Conservation (phyloP, 108 stramenopile genomes). For the Fragilaria crotonensis region DNA sequence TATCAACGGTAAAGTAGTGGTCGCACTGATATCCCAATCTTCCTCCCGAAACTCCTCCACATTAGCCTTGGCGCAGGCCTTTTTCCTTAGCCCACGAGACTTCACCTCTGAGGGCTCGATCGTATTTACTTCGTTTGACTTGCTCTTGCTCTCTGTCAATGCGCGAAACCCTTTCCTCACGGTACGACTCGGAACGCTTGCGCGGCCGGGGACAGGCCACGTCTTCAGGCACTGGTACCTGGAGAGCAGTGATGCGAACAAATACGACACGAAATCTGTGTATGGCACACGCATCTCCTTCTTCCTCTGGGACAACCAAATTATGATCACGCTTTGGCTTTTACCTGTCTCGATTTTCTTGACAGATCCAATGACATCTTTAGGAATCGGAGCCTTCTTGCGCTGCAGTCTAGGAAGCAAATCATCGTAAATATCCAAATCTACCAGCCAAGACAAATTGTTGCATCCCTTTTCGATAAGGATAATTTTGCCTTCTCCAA, state of each 20-base stretch:
- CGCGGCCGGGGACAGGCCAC: too few relatives aligned
- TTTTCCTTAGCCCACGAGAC: too few relatives aligned
- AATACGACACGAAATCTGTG: not conserved
- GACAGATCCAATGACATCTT: not conserved
- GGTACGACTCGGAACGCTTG: too few relatives aligned
- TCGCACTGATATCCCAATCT: not conserved
- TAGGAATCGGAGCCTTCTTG: not conserved
- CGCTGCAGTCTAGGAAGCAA: not conserved
- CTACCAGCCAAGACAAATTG: not conserved
- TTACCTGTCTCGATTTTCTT: not conserved
- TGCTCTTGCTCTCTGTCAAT: not conserved
- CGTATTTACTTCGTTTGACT: not conserved
- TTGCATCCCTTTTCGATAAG: not conserved
- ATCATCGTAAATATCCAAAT: not conserved
- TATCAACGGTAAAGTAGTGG: too few relatives aligned
- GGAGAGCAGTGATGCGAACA: not conserved
- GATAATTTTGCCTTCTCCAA: not conserved
- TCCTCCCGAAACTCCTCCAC: not conserved
- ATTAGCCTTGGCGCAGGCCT: not conserved
- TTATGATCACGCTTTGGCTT: not conserved
- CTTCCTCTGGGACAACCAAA: not conserved
- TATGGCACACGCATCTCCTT: not conserved
- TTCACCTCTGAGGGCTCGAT: not conserved
- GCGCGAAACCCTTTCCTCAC: too few relatives aligned
- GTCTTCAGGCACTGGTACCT: too few relatives aligned